Percentiles rank a stretch among this genome's conserved stretches.
phyloP scores from a whole-genome alignment of 192 early-diverging fungal genomes.

The Coemansia pectinata region DNA sequence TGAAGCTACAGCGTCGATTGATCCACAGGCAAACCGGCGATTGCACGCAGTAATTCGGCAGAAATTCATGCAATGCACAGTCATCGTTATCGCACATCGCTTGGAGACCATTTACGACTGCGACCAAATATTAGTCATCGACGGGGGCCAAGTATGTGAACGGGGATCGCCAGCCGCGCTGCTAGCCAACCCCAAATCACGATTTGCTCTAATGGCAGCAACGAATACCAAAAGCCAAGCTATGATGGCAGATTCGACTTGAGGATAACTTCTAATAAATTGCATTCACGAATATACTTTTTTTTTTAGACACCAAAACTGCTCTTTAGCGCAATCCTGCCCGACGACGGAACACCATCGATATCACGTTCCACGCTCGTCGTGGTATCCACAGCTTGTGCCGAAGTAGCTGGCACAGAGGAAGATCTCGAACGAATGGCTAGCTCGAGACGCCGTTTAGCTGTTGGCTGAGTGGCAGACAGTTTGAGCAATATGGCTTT shows the following conservation, averaged over 20 bases:
- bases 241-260: background rate
- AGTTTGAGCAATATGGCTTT: slow-evolving; percentile 22
- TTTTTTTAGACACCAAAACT: slow-evolving; percentile 25
- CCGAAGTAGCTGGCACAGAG: too few species aligned
- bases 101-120: slow-evolving; percentile 40
- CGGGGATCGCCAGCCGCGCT: slow-evolving; percentile 11
- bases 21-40: slow-evolving; percentile 49
- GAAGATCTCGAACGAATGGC: slow-evolving; percentile 28
- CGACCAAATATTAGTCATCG: slow-evolving; percentile 29
- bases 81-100: slow-evolving; percentile 69
- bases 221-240: background rate
- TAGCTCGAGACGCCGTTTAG: slow-evolving; percentile 26
- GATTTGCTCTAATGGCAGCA: slow-evolving; percentile 13
- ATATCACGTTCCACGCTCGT: background rate
- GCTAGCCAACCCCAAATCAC: background rate
- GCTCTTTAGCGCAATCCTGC: slow-evolving; percentile 30
- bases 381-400: background rate
- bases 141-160: slow-evolving; percentile 33
- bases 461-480: slow-evolving; percentile 20
- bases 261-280: background rate
- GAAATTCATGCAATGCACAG: slow-evolving; percentile 58
- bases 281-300: background rate
- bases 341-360: background rate
- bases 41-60: slow-evolving; percentile 59
- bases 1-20: slow-evolving; percentile 64